Conservation (phyloP, 768 basidiomycete genomes). For the Hericium coralloides region DNA sequence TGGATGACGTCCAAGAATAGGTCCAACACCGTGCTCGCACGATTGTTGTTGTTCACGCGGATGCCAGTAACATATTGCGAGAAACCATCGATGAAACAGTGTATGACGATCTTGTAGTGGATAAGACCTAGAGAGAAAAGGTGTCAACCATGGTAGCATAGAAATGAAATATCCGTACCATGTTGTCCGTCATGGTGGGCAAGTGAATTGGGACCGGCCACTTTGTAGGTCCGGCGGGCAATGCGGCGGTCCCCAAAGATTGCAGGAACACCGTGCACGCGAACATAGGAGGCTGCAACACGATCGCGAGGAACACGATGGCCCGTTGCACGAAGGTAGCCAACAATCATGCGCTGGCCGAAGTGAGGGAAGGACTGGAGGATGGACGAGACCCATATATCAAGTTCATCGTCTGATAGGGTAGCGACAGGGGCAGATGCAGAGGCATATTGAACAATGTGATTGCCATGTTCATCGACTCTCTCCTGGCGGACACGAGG, state of each 20-base stretch:
- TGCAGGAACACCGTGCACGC: too few species aligned
- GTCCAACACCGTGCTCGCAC: constrained; percentile 10
- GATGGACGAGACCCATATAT: too few species aligned
- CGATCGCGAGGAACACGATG: constrained; percentile 5
- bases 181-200: constrained; percentile 24
- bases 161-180: constrained; percentile 11
- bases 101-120: constrained; percentile 22
- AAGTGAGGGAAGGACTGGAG: constrained; percentile 3
- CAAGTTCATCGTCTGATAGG: too few species aligned
- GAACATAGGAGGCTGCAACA: too few species aligned
- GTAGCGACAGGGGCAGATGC: too few species aligned
- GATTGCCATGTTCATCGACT: too few species aligned
- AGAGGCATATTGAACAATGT: too few species aligned
- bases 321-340: constrained; percentile 7
- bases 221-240: constrained; percentile 8
- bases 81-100: constrained; percentile 22
- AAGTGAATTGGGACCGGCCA: constrained; percentile 16
- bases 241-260: constrained; percentile 13
- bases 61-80: constrained; percentile 17
- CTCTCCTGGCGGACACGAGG: too few species aligned
- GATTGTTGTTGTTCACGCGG: constrained; percentile 20
- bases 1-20: background rate
- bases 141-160: background rate
- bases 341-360: constrained; percentile 14
- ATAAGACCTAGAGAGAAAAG: constrained; percentile 16